These are phyloP conservation scores for Mollisiaceae sp. DNA, from an alignment of 2,329 filamentous ascomycete genomes.

Conservation along the genomic window DNA sequence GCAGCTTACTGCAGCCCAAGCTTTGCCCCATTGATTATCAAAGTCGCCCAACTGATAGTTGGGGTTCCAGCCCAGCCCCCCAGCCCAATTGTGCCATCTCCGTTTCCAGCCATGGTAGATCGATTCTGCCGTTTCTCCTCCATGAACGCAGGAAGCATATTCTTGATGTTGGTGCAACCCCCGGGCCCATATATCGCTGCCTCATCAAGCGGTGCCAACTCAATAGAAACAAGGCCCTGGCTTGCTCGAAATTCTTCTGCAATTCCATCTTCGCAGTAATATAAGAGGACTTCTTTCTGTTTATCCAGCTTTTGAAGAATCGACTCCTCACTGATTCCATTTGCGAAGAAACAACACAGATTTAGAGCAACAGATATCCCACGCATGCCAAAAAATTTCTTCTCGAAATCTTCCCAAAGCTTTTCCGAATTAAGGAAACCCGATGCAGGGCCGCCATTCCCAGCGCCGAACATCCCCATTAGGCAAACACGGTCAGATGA, in stretches of 20 bases:
- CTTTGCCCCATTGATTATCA: background rate
- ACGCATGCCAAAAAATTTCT: background rate
- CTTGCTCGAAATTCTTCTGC: background rate
- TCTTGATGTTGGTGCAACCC: background rate
- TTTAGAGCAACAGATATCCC: background rate
- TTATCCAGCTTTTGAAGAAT: background rate
- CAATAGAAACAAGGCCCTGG: background rate
- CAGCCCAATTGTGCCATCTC: background rate
- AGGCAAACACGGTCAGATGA: background rate
- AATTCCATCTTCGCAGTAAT: background rate
- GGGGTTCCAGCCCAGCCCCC: background rate
- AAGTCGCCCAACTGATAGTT: background rate
- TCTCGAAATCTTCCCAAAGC: background rate
- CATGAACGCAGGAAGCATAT: background rate
- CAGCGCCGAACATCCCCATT: background rate
- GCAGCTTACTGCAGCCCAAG: background rate
- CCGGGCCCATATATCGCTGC: background rate
- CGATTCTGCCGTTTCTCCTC: background rate
- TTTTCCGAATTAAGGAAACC: background rate
- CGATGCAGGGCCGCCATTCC: rapidly evolving
- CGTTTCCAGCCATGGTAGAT: background rate
- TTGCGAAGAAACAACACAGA: background rate
- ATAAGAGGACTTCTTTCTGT: constrained; percentile 1
- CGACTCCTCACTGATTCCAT: background rate
- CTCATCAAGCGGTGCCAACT: background rate